These are phyloP conservation scores for Malassezia obtusa DNA, from an alignment of 1,284 basidiomycete genomes.

Conservation along the genomic window DNA sequence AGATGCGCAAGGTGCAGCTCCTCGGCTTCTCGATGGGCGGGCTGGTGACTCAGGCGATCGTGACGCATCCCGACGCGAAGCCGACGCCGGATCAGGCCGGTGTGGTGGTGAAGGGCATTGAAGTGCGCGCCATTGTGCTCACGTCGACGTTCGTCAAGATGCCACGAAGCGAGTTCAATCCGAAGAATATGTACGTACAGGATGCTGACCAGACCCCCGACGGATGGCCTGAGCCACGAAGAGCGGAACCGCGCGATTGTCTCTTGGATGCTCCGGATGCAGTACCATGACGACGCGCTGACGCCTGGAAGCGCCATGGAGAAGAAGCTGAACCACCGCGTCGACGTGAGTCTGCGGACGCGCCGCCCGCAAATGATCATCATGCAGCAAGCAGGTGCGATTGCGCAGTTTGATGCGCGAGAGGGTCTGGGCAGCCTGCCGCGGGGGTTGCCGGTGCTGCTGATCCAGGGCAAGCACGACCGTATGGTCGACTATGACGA, in stretches of 20 bases:
- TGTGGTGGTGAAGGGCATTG: conserved; percentile 17
- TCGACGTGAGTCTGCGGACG: conserved; percentile 7
- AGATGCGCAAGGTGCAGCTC: conserved; percentile 21
- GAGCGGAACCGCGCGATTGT: conserved; percentile 23
- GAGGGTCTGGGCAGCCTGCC: conserved; percentile 22
- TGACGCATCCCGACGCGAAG: conserved; percentile 19
- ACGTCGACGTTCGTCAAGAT: conserved; percentile 39
- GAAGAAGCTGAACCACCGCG: background rate
- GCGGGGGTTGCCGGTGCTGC: conserved; percentile 16
- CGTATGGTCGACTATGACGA: conserved; percentile 37
- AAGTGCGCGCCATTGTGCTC: conserved; percentile 27
- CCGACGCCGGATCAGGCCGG: conserved; percentile 3
- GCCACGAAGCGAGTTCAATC: conserved; percentile 28
- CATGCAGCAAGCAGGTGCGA: conserved; percentile 15
- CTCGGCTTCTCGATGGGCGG: conserved; percentile 46
- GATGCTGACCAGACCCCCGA: background rate
- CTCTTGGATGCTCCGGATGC: conserved; percentile 25
- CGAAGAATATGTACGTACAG: conserved; percentile 2
- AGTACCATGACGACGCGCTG: conserved; percentile 32
- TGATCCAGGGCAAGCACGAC: conserved; percentile 36
- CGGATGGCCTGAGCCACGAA: background rate
- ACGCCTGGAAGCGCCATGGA: background rate
- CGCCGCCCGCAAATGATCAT: conserved; percentile 18
- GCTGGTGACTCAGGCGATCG: conserved; percentile 31
- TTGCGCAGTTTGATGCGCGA: conserved; percentile 20